Conservation (phyloP, 306 rosid species). For the Inga oerstediana region DNA sequence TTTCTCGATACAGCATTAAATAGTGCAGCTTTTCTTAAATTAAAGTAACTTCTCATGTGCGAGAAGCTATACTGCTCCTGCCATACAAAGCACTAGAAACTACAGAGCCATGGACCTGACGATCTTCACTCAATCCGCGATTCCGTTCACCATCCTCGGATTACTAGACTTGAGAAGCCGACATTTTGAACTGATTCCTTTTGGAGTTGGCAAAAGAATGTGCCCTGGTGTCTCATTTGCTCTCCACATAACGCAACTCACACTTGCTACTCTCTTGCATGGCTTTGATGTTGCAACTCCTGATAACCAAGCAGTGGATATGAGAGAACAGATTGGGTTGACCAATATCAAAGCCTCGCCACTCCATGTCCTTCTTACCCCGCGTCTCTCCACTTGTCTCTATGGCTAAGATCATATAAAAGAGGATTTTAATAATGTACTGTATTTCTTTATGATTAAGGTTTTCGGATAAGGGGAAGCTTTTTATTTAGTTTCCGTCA, state of each 20-base stretch:
- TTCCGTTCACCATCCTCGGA: not conserved
- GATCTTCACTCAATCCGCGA: not conserved
- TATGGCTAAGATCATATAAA: not conserved
- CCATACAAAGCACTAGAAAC: not conserved
- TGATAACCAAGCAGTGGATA: slow-evolving; percentile 8
- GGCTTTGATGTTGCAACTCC: slow-evolving; percentile 31
- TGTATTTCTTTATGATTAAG: not conserved
- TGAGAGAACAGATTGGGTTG: slow-evolving; percentile 37
- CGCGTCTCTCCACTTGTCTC: not conserved
- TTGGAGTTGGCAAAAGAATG: slow-evolving; percentile 48
- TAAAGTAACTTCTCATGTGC: too few relatives aligned
- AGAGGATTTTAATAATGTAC: not conserved
- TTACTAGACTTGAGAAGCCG: slow-evolving; percentile 30
- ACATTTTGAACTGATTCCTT: slow-evolving; percentile 40
- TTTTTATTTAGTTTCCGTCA: not conserved
- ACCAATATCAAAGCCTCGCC: slow-evolving; percentile 29
- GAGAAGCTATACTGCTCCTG: too few relatives aligned
- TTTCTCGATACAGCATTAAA: not conserved
- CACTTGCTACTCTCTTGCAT: slow-evolving; percentile 37
- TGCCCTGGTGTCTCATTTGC: slow-evolving; percentile 41
- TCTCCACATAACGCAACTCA: slow-evolving; percentile 9
- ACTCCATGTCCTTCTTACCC: slow-evolving; percentile 12
- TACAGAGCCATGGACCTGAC: not conserved
- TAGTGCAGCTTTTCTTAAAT: not conserved
- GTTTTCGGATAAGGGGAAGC: not conserved